phyloP scores from a whole-genome alignment of 768 basidiomycete genomes.

The Tylopilus felleus region DNA sequence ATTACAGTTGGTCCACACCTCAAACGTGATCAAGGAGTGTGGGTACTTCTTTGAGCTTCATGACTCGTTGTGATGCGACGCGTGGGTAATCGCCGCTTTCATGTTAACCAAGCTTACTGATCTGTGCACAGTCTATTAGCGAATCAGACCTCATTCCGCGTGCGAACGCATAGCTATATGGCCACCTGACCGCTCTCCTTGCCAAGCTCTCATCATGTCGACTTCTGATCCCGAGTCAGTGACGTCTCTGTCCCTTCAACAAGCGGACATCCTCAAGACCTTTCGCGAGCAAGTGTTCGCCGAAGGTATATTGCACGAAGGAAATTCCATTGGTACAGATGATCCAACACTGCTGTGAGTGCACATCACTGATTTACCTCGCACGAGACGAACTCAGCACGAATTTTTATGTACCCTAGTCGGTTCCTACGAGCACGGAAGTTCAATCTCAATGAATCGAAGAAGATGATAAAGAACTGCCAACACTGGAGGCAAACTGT shows the following conservation, averaged over 20 bases:
- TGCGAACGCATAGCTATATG: not conserved
- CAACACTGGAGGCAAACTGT: constrained; percentile 67
- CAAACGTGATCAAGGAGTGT: no score
- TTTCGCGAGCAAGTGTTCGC: constrained; percentile 52
- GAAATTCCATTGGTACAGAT: constrained; percentile 60
- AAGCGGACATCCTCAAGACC: constrained; percentile 39
- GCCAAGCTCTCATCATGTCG: constrained; percentile 12
- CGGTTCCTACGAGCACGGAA: constrained; percentile 76
- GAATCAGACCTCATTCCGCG: constrained; percentile 3
- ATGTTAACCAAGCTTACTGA: not conserved
- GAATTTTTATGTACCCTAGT: constrained; percentile 32
- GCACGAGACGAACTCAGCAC: constrained; percentile 4
- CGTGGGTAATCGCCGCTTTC: not conserved
- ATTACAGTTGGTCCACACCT: no score
- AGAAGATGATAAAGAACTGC: constrained; percentile 63
- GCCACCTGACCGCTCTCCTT: not conserved
- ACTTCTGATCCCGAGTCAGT: not conserved
- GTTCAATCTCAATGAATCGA: constrained; percentile 55
- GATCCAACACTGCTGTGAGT: constrained; percentile 57
- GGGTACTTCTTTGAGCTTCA: not conserved
- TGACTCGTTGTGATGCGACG: not conserved
- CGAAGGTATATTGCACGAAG: constrained; percentile 56
- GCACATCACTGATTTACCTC: not conserved
- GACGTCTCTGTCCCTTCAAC: constrained; percentile 18
- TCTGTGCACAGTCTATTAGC: not conserved